Percentiles rank a stretch among this genome's conserved stretches.
phyloP scores from a whole-genome alignment of 129 eudicot species.

The Flaveria trinervia region DNA sequence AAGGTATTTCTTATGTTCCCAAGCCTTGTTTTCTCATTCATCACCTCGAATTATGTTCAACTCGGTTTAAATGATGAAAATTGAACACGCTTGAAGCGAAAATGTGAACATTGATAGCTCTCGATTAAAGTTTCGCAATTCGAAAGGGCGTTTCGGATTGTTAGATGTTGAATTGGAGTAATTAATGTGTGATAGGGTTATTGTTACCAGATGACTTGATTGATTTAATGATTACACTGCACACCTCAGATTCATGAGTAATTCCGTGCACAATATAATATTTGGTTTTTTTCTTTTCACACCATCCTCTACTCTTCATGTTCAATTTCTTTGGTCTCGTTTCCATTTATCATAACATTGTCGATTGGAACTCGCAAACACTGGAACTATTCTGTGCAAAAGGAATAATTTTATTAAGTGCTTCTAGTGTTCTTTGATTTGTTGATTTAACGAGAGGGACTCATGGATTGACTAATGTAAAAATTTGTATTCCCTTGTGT shows the following conservation, averaged over 20 bases:
- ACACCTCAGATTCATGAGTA: too few relatives aligned
- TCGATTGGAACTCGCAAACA: not conserved
- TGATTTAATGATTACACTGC: not conserved
- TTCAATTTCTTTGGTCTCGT: not conserved
- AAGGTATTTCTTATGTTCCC: conserved; percentile 29
- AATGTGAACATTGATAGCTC: conserved; percentile 6
- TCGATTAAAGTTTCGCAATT: not conserved
- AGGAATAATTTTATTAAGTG: not conserved
- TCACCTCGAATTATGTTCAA: conserved; percentile 19
- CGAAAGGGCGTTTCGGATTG: conserved; percentile 5
- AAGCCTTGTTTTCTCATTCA: not conserved
- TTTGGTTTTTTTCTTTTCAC: too few relatives aligned
- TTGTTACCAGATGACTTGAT: conserved; percentile 3
- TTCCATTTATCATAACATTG: not conserved
- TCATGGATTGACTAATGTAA: not conserved
- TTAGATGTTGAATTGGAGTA: not conserved
- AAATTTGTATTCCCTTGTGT: not conserved
- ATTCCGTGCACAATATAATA: too few relatives aligned
- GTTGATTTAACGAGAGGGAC: not conserved
- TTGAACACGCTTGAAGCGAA: not conserved
- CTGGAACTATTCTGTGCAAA: not conserved
- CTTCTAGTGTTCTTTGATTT: not conserved
- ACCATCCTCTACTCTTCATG: too few relatives aligned
- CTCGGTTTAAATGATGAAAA: not conserved
- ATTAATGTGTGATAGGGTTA: not conserved